Evolutionary conservation across 148 eudicot species (phyloP), one percentile per base, ranked within the genome.

Genomic region (Persicaria tinctoria): DNA sequence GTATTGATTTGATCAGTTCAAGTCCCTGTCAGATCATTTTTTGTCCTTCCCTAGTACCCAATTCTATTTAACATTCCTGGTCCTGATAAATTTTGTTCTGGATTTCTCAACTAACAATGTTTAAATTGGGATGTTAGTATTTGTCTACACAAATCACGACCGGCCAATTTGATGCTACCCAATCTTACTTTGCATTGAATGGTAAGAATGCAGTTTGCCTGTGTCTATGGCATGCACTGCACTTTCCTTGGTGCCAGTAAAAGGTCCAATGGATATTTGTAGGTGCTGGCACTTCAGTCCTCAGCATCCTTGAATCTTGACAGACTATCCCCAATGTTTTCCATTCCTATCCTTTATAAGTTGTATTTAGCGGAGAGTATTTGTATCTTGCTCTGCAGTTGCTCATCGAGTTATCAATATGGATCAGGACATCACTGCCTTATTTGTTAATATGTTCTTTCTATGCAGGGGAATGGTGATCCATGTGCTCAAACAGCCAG

Each of bases 1-100:
- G 68, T 63, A 63, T 63, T 27, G 68, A 32, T 63, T 27, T 27
- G 68, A 27, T 63, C 32, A 63, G 45, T 27, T 63, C 68, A 27
- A 27, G 46, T 32, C 12, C 46, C 68, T 63, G 68, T 62, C 6
- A 63, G 4, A 6, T 63, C 68, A 63, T 27, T 27, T 62, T 62
- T 62, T 27, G 14, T 54, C 59, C 18, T 54, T 16, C n/a, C 6
- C 59, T 54, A 54, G 18, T 12, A 12, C 6, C 44, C 14, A 11
- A 62, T 32, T 44, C 68, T 23, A 9, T 17, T 32, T 9, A 62
- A 62, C 68, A 18, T 18, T 59, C 12, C 68, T 32, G 16, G 16
- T 62, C 1, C 14, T 23, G 68, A 62, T 14, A 62, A 11, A 1
- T 32, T 62, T 63, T 63, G 32, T 17, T 57, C 68, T 63, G 46